Base-by-base conservation (phyloP, 2,329 filamentous ascomycete genomes). In the Diplodia sapinea region DNA sequence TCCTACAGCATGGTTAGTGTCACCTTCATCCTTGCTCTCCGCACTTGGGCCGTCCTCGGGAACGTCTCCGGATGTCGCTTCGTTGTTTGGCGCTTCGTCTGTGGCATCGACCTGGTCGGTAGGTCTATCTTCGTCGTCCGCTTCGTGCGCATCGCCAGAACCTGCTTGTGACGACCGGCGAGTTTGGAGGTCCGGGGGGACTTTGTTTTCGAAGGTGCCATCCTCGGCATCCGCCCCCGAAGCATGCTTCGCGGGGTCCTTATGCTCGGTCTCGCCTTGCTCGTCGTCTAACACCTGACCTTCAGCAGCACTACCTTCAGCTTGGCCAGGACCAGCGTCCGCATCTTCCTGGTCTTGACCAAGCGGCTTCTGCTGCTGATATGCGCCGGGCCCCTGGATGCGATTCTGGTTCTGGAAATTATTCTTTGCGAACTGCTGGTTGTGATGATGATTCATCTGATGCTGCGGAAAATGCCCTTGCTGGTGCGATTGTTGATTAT, bases 391-490 rank as follows among this genome's bases (percentile, higher is more conserved):
- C 80, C 88, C 88, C 83, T 87, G 89, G 83, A 91, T 93, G 83
- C 93, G 90, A 89, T 92, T 92, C 73, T 79, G 77, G 87, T 87
- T 89, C 81, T 91, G 83, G 77, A 83, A 85, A 78, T 87, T 85
- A 84, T 86, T 84, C 83, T 84, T 86, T 81, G 82, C 82, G 79
- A 83, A 87, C 73, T 81, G 78, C 70, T 78, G 78, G 75, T 85
- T 83, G 76, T 84, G 83, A 78, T 85, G 83, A 77, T 83, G 83
- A 78, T 78, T 78, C 78, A 79, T 79, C 75, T 79, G 78, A 63
- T 63, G 59, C 59, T 63, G 59, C 76, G 77, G 76, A 78, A 79
- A 81, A 69, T 73, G 70, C 74, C 77, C 75, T 79, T 68, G 67
- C 62, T 79, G 79, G 79, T 74, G 72, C 69, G 77, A 77, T 75